phyloP scores from a whole-genome alignment of 331 rosid genomes.

The Quercus phellos region DNA sequence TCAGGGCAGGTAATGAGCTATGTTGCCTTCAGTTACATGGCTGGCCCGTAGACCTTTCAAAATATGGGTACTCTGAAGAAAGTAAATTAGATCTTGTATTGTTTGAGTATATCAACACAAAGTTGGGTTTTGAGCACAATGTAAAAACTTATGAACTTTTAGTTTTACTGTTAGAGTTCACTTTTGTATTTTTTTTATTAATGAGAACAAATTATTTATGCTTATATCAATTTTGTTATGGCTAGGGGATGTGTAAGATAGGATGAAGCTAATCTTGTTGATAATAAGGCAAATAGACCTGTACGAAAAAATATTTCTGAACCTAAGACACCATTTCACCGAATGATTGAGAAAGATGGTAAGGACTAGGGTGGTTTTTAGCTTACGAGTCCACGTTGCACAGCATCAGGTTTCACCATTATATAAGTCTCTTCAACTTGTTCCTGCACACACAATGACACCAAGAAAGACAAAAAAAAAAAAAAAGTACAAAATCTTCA shows the following conservation, averaged over 20 bases:
- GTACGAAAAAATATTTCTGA: constrained; percentile 90
- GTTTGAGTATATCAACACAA: neutral
- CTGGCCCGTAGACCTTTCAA: neutral
- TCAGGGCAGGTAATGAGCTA: no score
- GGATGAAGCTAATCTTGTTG: constrained; percentile 83
- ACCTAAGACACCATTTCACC: constrained; percentile 95
- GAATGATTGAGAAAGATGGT: constrained; percentile 82
- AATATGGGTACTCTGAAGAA: neutral
- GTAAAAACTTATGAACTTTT: neutral
- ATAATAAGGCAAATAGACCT: constrained; percentile 90
- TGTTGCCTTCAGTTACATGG: no score
- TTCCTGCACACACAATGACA: no score
- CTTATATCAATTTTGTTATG: neutral
- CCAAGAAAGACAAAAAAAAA: no score
- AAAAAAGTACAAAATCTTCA: no score
- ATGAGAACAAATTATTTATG: neutral
- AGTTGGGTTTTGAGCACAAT: neutral
- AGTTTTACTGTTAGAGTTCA: neutral
- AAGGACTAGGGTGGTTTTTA: neutral
- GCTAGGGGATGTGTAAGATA: constrained; percentile 64
- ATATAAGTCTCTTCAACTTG: no score
- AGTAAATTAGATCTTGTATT: neutral
- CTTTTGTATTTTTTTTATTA: neutral
- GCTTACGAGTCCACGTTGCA: no score
- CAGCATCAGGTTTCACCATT: no score